Percentiles rank a stretch among this genome's conserved stretches.
Evolutionary conservation across 1,284 basidiomycete species (phyloP).

Genomic region (Ustilago trichophora): DNA sequence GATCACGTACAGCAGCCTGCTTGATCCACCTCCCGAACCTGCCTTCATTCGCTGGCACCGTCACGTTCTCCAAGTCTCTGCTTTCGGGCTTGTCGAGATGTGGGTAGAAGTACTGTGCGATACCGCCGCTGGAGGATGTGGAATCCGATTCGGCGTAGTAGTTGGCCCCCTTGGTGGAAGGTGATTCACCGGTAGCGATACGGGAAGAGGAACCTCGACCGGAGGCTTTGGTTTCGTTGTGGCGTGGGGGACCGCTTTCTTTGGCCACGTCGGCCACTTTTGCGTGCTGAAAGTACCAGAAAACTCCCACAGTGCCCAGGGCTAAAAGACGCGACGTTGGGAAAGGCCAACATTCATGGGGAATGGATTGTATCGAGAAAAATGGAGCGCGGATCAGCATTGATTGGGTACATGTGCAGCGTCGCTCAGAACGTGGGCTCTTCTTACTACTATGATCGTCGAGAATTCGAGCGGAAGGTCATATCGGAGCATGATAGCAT

Average conservation of each 20-base stretch:
- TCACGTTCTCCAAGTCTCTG: conserved; percentile 16
- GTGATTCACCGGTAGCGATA: conserved; percentile 4
- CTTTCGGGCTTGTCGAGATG: conserved; percentile 12
- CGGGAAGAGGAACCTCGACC: conserved; percentile 10
- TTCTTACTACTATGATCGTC: too few relatives aligned
- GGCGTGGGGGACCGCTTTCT: conserved; percentile 4
- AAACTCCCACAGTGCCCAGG: conserved; percentile 25
- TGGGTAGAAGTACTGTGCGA: conserved; percentile 3
- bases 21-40: conserved; percentile 28
- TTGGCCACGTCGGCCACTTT: conserved; percentile 18
- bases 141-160: conserved; percentile 16
- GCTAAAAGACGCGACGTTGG: conserved; percentile 3
- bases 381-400: too few relatives aligned
- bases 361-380: too few relatives aligned
- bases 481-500: too few relatives aligned
- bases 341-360: too few relatives aligned
- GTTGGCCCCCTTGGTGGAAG: not conserved
- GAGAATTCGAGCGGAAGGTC: too few relatives aligned
- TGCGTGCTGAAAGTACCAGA: conserved; percentile 23
- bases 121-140: conserved; percentile 1
- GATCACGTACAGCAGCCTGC: conserved; percentile 21
- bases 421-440: too few relatives aligned
- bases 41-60: conserved; percentile 5
- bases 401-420: too few relatives aligned
- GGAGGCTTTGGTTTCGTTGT: conserved; percentile 18